These are phyloP conservation scores for Starmerella gropengiesseri DNA, from an alignment of 805 yeast species.

Conservation along the genomic window DNA sequence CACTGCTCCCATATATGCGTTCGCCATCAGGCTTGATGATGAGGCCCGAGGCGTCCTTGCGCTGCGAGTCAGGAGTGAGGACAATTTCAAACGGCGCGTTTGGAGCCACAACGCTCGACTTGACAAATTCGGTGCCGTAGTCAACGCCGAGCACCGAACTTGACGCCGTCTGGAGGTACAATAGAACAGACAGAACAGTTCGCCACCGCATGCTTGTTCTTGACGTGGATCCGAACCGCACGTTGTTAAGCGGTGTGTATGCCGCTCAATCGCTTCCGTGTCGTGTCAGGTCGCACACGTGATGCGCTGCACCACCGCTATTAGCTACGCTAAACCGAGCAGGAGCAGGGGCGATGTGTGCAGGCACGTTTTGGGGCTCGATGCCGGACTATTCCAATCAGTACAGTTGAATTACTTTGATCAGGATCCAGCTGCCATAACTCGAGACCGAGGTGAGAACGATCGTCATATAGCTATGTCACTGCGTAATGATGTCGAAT, in stretches of 20 bases:
- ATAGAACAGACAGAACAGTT: constrained; percentile 9
- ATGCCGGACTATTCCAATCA: no score
- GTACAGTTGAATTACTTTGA: no score
- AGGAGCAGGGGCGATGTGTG: no score
- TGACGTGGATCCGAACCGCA: neutral
- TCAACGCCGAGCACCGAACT: constrained; percentile 81
- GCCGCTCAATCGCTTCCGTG: neutral
- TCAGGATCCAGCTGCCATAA: no score
- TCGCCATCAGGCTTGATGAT: constrained; percentile 42
- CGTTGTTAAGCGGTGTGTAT: neutral
- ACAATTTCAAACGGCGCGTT: constrained; percentile 80
- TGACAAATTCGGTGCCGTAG: constrained; percentile 76
- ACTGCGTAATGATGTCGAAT: no score
- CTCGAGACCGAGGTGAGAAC: no score
- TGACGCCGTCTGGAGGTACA: constrained; percentile 17
- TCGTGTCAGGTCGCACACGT: no score
- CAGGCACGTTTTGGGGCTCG: no score
- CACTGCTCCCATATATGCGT: constrained; percentile 69
- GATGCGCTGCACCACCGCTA: no score
- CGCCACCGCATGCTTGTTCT: constrained; percentile 12
- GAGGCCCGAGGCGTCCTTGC: constrained; percentile 78
- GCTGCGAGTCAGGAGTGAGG: constrained; percentile 77
- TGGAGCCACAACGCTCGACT: constrained; percentile 84
- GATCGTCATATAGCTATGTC: no score
- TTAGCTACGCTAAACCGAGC: no score